These are phyloP conservation scores for Lasiodiplodia sp. DNA, from an alignment of 2,329 filamentous ascomycete genomes.

Conservation along the genomic window DNA sequence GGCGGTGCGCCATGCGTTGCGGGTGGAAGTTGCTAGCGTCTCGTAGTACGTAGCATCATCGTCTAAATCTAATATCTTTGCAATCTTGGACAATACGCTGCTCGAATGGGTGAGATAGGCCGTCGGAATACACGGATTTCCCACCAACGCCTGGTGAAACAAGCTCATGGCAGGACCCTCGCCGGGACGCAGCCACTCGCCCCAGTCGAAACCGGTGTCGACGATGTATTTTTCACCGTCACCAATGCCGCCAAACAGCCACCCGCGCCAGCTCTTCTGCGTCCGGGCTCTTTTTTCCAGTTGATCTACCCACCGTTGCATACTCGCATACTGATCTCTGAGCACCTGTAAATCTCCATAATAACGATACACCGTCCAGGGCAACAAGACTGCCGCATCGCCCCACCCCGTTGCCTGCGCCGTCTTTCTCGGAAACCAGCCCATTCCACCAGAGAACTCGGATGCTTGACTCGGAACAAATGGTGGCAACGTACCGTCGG, in stretches of 20 bases:
- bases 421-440: neutral
- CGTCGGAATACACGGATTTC: neutral
- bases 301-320: neutral
- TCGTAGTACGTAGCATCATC: neutral
- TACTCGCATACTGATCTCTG: neutral
- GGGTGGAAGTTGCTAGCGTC: neutral
- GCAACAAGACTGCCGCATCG: neutral
- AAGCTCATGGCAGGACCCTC: neutral
- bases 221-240: neutral
- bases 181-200: neutral
- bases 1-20: neutral
- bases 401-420: neutral
- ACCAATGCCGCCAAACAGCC: neutral
- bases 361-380: neutral
- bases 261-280: neutral
- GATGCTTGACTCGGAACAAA: neutral
- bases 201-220: constrained; percentile 4
- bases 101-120: neutral
- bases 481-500: neutral
- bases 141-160: neutral
- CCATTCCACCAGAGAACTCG: neutral
- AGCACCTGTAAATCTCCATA: neutral
- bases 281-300: neutral
- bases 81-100: neutral
- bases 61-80: neutral